Conservation (phyloP, 2,329 filamentous ascomycete species). For the Thelonectria discophora region DNA sequence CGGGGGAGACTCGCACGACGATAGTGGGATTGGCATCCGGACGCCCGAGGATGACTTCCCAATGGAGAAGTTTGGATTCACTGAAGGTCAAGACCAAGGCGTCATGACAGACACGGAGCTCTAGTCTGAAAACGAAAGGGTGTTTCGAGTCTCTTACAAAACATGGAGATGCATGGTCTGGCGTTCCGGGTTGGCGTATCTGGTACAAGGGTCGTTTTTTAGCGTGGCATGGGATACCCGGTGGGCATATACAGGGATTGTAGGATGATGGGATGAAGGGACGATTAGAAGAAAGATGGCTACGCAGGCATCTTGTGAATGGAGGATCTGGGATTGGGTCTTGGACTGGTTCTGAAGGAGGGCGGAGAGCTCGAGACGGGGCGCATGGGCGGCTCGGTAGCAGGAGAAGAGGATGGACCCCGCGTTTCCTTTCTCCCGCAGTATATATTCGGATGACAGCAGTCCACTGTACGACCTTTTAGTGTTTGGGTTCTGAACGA, state of each 20-base stretch:
- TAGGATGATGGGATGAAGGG: constrained; percentile 40
- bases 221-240: not conserved
- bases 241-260: constrained; percentile 37
- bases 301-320: constrained; percentile 22
- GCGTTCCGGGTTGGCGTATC: constrained; percentile 38
- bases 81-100: constrained; percentile 48
- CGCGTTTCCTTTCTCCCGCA: constrained; percentile 22
- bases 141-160: constrained; percentile 27
- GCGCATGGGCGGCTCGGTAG: constrained; percentile 2
- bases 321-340: constrained; percentile 9
- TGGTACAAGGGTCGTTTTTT: constrained; percentile 31
- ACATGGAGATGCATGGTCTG: constrained; percentile 19
- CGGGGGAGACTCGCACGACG: constrained; percentile 66
- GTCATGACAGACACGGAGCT: constrained; percentile 47
- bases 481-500: not conserved
- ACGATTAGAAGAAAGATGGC: constrained; percentile 48
- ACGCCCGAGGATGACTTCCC: constrained; percentile 72
- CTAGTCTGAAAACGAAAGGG: constrained; percentile 20
- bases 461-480: not conserved
- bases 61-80: constrained; percentile 66
- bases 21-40: constrained; percentile 78
- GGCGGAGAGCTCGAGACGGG: constrained; percentile 8
- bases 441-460: constrained; percentile 16
- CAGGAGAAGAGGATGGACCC: not conserved
- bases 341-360: constrained; percentile 17